Percentiles rank a stretch among this genome's conserved stretches.
Conservation (phyloP, 768 basidiomycete genomes). For the Lentinula sp. region DNA sequence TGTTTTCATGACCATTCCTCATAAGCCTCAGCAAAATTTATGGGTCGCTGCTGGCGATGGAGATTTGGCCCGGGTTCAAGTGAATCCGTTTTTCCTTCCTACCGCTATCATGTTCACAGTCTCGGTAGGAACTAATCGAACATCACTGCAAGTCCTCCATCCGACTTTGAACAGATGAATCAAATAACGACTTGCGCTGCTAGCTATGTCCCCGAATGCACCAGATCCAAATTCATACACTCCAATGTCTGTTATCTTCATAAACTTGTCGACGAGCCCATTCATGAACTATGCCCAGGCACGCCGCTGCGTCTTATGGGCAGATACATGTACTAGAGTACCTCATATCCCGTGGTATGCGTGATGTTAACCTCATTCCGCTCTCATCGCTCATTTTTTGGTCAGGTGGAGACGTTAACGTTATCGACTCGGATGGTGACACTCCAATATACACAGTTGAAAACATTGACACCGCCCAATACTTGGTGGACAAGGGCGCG, state of each 20-base stretch:
- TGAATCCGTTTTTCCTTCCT: conserved; percentile 24
- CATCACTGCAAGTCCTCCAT: conserved; percentile 38
- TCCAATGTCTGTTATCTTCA: conserved; percentile 51
- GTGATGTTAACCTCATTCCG: background rate
- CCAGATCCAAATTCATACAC: conserved; percentile 76
- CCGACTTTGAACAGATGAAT: conserved; percentile 13
- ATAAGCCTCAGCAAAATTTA: conserved; percentile 53
- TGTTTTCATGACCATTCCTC: background rate
- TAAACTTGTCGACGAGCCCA: conserved; percentile 10
- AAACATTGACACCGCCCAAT: conserved; percentile 68
- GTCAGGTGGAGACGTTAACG: conserved; percentile 80
- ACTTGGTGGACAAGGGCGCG: conserved; percentile 77
- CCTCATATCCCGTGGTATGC: conserved; percentile 62
- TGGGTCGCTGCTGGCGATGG: conserved; percentile 95
- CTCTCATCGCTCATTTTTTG: background rate
- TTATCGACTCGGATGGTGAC: conserved; percentile 83
- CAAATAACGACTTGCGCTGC: conserved; percentile 22
- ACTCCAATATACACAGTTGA: conserved; percentile 92
- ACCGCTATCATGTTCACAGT: conserved; percentile 3
- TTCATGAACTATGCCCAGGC: conserved; percentile 39
- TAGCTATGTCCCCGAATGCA: conserved; percentile 62
- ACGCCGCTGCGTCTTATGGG: conserved; percentile 91
- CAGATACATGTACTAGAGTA: conserved; percentile 73
- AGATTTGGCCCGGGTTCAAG: conserved; percentile 71
- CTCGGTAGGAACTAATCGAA: conserved; percentile 52